These are phyloP conservation scores for Rhododendron ferrugineum DNA, from an alignment of 148 eudicot species.

Conservation along the genomic window DNA sequence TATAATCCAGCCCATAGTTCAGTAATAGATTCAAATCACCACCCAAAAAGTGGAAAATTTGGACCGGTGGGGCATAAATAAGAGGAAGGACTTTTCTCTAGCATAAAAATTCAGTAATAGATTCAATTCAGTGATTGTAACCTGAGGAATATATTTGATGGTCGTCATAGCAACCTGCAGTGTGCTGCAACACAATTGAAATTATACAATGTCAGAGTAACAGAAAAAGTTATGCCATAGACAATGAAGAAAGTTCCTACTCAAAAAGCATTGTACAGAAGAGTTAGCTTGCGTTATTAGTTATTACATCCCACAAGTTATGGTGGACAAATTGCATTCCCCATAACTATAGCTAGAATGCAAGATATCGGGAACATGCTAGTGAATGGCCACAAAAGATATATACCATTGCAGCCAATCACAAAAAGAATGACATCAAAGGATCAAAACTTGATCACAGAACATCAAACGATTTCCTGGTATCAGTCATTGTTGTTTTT, in stretches of 20 bases:
- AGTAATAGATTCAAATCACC: background rate
- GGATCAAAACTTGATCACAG: background rate
- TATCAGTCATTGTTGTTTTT: background rate
- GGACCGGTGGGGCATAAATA: background rate
- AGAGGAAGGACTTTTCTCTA: background rate
- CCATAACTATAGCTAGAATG: background rate
- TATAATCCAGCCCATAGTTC: constrained; percentile 11
- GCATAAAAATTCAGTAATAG: background rate
- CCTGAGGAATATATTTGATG: constrained; percentile 95
- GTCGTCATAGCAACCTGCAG: constrained; percentile 81
- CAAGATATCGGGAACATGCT: background rate
- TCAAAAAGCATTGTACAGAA: background rate
- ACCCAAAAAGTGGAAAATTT: background rate
- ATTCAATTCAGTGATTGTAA: constrained; percentile 14
- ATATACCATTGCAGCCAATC: background rate
- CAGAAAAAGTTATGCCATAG: background rate
- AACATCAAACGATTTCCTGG: background rate
- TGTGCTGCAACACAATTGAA: constrained; percentile 46
- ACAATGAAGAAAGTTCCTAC: background rate
- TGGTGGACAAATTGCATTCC: background rate
- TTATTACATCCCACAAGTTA: background rate
- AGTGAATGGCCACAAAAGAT: background rate
- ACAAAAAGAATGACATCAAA: background rate
- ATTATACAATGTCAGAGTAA: background rate
- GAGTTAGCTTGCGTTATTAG: background rate